Base-by-base conservation (phyloP, 805 yeast genomes). In the Nakazawaea laoshanensis region DNA sequence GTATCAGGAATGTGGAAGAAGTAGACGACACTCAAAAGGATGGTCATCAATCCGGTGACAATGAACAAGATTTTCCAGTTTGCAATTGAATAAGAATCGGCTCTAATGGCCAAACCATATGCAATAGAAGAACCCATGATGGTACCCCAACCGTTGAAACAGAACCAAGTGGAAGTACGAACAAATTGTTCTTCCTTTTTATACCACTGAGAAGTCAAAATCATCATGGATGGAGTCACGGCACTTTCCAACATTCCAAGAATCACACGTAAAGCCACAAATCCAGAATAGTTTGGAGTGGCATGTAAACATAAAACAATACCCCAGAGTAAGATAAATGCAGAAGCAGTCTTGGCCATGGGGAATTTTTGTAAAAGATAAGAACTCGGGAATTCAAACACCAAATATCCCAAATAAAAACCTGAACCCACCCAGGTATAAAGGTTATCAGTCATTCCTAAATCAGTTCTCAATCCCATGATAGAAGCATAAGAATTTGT, bases 41-140 rank as follows among this genome's bases (percentile, higher is more conserved):
- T 52, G 4, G 84, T 75, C 44, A 71, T 60, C 8, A 62, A 52
- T 16, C 88, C 89, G 27, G 73, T 65, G 24, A 77, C 60, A 38
- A 78, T 53, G 48, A 70, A 79, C 9, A 76, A 52, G 7, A 71
- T 53, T 45, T 70, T 71, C 87, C 87, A 80, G 4, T 34, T 63
- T 3, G 56, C 63, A 5, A 74, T 53, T n/a, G 63, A 42, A 46
- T 61, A 70, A 10, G 55, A 31, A 77, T 42, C 46, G 16, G 33
- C 42, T 34, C 41, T 42, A 15, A 23, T 28, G 21, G 40, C 44
- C 32, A 73, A 46, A n/a, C 74, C 75, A 42, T 71, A 70, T 4
- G 78, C 73, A 36, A 74, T 63, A 7, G 64, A 60, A 24, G 63
- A 61, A 10, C 76, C 72, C 30, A 66, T 33, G 22, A 67, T 52